Evolutionary conservation across 192 early-diverging fungal genomes (phyloP), one percentile per base, ranked within the genome.

Genomic region (Chytriomyces sp.): DNA sequence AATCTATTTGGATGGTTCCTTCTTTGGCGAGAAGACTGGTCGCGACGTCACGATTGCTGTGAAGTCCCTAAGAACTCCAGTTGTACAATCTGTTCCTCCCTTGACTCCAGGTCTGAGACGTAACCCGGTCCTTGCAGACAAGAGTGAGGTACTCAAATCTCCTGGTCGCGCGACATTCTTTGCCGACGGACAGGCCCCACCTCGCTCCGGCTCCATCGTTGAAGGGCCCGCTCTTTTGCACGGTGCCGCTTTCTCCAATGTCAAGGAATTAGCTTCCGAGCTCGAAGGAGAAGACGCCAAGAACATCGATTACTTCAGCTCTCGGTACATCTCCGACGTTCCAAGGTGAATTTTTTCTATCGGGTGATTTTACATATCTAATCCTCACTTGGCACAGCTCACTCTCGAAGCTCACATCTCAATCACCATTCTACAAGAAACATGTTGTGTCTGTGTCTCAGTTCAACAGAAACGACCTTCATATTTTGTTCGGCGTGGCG

Each of bases 401-500:
- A 4, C 52, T 81, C 36, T 75, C 86, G 26, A 81, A 88, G 8
- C 77, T 89, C 39, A 70, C 92, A 53, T 83, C 81, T 74, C 72
- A 82, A 56, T 92, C 92, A 34, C 91, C 94, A 36, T 99, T 96
- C 86, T 96, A 88, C 75, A 90, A 91, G 73, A 94, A 97, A 82
- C 91, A 98, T 80, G 94, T 99, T 37, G 80, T 97, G 36, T 88
- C 87, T 58, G 93, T 94, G 14, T 90, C 92, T 68, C 93, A 95
- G 81, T 99, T 99, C 79, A 84, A 87, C 61, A 89, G 97, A 60
- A 88, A 94, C 56, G 96, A 99, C 69, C 85, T 98, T 56, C 97
- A 99, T 81, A 78, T 92, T 38, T 81, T 99, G 40, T 99, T 99
- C 82, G 92, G 94, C 25, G 89, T 97, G 12, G 97, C 97, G 0